Evolutionary conservation across 164 flowering plant genomes (phyloP).

Genomic region (Sedum album): DNA sequence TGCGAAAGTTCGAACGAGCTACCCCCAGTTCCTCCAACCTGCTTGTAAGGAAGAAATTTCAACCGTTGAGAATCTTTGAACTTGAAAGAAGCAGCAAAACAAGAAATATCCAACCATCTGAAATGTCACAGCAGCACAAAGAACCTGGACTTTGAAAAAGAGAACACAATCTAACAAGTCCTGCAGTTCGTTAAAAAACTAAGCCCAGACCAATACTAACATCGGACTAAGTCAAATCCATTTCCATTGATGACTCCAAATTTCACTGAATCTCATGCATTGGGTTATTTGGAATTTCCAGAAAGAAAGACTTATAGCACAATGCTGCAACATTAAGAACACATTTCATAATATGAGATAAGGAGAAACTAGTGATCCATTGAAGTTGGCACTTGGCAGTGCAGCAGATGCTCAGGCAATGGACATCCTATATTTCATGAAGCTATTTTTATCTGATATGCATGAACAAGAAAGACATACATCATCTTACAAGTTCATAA

Average conservation of each 20-base stretch:
- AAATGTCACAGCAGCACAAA: background rate
- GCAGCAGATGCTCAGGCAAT: background rate
- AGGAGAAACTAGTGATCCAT: background rate
- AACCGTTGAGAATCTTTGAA: background rate
- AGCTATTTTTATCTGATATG: background rate
- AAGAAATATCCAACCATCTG: background rate
- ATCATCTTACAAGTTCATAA: background rate
- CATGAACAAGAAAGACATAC: background rate
- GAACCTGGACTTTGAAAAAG: background rate
- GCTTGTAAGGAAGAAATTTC: conserved; percentile 8
- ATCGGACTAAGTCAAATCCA: background rate
- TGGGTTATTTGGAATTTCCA: background rate
- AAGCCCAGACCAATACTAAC: background rate
- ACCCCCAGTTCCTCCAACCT: conserved; percentile 44
- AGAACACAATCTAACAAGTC: background rate
- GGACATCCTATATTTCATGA: background rate
- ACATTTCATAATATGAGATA: background rate
- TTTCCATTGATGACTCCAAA: background rate
- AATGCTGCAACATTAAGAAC: background rate
- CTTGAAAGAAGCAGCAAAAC: background rate
- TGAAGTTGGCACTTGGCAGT: background rate
- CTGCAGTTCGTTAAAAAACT: background rate
- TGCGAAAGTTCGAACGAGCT: conserved; percentile 72
- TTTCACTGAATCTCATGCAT: background rate
- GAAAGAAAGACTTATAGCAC: background rate